phyloP scores from a whole-genome alignment of 2,329 filamentous ascomycete species.

The Hortaea sp. region DNA sequence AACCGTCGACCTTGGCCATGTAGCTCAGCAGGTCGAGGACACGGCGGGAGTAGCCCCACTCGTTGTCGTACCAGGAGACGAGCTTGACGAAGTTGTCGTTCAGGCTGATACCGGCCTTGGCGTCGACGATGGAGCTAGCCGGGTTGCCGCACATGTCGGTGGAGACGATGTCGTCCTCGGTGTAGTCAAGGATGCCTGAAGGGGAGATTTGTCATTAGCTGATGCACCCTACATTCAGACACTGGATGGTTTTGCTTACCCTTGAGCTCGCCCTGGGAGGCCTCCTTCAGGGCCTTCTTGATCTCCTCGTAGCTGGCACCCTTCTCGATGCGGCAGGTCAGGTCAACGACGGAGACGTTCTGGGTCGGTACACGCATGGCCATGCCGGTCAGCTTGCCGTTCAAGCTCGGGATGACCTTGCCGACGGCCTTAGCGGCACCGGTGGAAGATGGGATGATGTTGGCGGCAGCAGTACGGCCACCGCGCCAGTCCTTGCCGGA shows the following conservation, averaged over 20 bases:
- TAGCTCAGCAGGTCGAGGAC: constrained; percentile 40
- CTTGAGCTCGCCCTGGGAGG: constrained; percentile 74
- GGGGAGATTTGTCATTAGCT: constrained; percentile 14
- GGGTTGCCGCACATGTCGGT: constrained; percentile 86
- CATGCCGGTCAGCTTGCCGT: constrained; percentile 99
- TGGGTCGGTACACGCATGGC: constrained; percentile 96
- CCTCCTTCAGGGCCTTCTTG: constrained; percentile 80
- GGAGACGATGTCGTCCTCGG: constrained; percentile 94
- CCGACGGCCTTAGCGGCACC: constrained; percentile 99
- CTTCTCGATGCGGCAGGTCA: constrained; percentile 93
- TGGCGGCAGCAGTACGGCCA: constrained; percentile 96
- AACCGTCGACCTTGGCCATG: constrained; percentile 31
- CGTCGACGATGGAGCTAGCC: constrained; percentile 96
- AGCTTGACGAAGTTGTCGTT: constrained; percentile 99
- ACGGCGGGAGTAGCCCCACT: constrained; percentile 97
- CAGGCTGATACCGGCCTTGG: constrained; percentile 96
- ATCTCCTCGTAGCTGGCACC: constrained; percentile 78
- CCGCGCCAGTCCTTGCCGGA: constrained; percentile 99
- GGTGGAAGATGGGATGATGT: constrained; percentile 99
- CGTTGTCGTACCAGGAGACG: constrained; percentile 78
- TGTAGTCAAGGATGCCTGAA: constrained; percentile 79
- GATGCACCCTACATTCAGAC: neutral
- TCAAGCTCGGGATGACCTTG: constrained; percentile 96
- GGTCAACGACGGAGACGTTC: constrained; percentile 98
- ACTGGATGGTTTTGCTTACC: constrained; percentile 39